Evolutionary conservation across 371 early-diverging fungal genomes (phyloP).

Genomic region (Zancudomyces culisetae): DNA sequence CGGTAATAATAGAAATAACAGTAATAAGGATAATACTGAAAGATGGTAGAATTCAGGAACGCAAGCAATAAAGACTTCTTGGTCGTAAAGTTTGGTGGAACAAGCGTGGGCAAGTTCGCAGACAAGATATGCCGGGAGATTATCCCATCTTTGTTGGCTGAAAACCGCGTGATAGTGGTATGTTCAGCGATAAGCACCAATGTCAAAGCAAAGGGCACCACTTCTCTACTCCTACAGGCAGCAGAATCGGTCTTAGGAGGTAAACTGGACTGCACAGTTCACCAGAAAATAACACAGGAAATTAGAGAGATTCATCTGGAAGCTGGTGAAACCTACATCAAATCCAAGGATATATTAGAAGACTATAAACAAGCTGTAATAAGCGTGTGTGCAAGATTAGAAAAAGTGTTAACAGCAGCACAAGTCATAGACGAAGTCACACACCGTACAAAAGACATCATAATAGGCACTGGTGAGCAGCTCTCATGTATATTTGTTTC

Average conservation of each 20-base stretch:
- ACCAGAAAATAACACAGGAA: conserved; percentile 52
- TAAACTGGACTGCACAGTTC: conserved; percentile 10
- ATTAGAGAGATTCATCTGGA: conserved; percentile 64
- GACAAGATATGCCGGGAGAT: conserved; percentile 24
- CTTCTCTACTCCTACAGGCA: conserved; percentile 31
- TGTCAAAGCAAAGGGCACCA: conserved; percentile 55
- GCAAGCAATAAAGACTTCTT: conserved; percentile 17
- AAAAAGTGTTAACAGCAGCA: conserved; percentile 78
- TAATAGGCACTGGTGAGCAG: conserved; percentile 87
- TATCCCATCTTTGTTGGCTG: conserved; percentile 28
- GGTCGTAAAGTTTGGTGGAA: conserved; percentile 77
- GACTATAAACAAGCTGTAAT: conserved; percentile 36
- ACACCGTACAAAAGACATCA: conserved; percentile 83
- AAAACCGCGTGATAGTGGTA: conserved; percentile 51
- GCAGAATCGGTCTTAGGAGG: conserved; percentile 18
- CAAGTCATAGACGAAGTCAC: conserved; percentile 94
- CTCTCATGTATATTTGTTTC: conserved; percentile 78
- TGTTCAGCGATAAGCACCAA: conserved; percentile 68
- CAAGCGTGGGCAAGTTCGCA: conserved; percentile 64
- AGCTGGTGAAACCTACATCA: conserved; percentile 25
- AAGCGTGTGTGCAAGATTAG: conserved; percentile 53
- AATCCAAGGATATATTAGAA: conserved; percentile 28
- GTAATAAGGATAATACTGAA: no score
- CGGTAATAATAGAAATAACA: no score
- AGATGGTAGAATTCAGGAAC: conserved; percentile 4